Evolutionary conservation across 176 grass and related monocot species (phyloP), one percentile per base, ranked within the genome.

Genomic region (Carex cristatella): DNA sequence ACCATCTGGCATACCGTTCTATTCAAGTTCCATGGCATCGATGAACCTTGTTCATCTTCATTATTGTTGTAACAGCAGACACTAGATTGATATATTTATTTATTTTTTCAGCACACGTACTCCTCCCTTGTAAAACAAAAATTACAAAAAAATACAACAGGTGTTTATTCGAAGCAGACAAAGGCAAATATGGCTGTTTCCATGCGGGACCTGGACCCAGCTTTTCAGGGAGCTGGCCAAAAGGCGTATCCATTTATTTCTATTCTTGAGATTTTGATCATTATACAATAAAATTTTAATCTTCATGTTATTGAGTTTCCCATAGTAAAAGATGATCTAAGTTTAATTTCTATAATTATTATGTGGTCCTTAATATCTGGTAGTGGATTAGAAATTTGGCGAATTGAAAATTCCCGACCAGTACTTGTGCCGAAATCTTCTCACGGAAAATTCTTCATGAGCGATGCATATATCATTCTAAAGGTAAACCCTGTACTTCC

Each of bases 341-440:
- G n/a, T 16, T 84, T 35, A 48, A 32, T 68, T 61, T 89, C 37
- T 23, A 2, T 82, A 82, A 65, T 84, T 44, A 44, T 69, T 53
- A 49, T 79, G 51, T 86, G 85, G 66, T 89, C 89, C 90, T 94
- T 92, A 94, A 95, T 88, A 84, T 68, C 13, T 33, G 32, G 68
- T 69, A 99, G 96, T 80, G 96, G 93, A 84, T 83, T 99, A 87
- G 96, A 99, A 88, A 99, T 99, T 88, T 99, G 96, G 96, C 71
- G 90, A 57, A 94, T 99, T 85, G 96, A 99, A 88, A 99, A 92
- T 79, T 87, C 94, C 75, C 85, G 87, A 44, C 91, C 88, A 42
- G 85, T 99, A 72, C 96, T 90, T 81, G 85, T 95, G 53, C 85
- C 93, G 13, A 95, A 84, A 88, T 92, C 92, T 81, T 95, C 87